Evolutionary conservation across 2,329 filamentous ascomycete species (phyloP).

Genomic region (Pseudogymnoascus pannorum): DNA sequence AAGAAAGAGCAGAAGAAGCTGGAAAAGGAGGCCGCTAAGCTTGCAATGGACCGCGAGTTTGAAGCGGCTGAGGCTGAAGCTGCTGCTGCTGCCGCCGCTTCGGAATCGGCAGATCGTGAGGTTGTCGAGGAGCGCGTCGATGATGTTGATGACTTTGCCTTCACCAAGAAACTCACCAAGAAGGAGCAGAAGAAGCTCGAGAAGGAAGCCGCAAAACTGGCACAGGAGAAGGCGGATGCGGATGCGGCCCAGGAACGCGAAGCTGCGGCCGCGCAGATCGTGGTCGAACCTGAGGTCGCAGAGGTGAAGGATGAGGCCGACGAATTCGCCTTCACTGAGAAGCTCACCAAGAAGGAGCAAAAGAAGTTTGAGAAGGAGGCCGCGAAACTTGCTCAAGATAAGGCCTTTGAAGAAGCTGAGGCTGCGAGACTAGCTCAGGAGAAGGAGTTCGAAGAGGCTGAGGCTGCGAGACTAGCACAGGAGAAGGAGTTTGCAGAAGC

Average conservation of each 20-base stretch:
- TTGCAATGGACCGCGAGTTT: conserved; percentile 19
- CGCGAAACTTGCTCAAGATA: background rate
- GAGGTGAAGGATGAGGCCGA: conserved; percentile 8
- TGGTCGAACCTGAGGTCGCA: conserved; percentile 21
- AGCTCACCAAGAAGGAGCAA: conserved; percentile 14
- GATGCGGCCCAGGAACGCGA: conserved; percentile 10
- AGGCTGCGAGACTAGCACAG: background rate
- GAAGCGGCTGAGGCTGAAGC: conserved; percentile 4
- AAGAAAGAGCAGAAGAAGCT: conserved; percentile 38
- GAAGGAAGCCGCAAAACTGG: conserved; percentile 14
- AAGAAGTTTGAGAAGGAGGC: conserved; percentile 18
- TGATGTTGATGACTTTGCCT: conserved; percentile 10
- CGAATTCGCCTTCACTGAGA: conserved; percentile 18
- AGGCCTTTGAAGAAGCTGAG: background rate
- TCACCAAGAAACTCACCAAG: conserved; percentile 17
- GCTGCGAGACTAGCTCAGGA: too few species aligned
- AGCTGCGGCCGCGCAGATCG: conserved; percentile 14
- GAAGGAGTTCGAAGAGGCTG: background rate
- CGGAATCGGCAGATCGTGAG: background rate
- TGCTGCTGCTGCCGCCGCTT: background rate
- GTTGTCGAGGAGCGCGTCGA: conserved; percentile 12
- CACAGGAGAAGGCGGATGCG: background rate
- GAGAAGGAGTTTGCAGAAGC: background rate
- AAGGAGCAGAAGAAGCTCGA: conserved; percentile 15
- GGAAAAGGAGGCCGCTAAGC: conserved; percentile 33